phyloP scores from a whole-genome alignment of 192 early-diverging fungal species.

The Phlyctochytrium bullatum region DNA sequence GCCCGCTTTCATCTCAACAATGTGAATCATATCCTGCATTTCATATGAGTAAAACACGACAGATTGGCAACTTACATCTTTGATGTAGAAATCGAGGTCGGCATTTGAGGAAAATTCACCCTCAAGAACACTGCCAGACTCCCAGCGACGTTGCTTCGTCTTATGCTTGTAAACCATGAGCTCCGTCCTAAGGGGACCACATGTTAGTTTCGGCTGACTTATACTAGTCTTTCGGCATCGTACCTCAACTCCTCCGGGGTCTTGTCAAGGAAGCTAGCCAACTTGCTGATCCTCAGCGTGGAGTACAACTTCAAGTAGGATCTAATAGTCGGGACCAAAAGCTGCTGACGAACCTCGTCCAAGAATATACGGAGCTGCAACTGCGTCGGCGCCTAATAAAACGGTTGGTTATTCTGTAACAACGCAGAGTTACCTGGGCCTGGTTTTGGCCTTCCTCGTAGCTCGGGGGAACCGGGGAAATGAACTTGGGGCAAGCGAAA shows the following conservation, averaged over 20 bases:
- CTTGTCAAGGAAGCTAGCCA: constrained; percentile 84
- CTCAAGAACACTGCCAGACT: constrained; percentile 72
- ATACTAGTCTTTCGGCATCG: constrained; percentile 8
- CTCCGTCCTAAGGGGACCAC: constrained; percentile 47
- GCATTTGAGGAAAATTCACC: constrained; percentile 79
- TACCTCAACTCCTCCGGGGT: constrained; percentile 74
- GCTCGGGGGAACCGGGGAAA: constrained; percentile 83
- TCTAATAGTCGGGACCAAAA: constrained; percentile 80
- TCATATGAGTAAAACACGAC: neutral
- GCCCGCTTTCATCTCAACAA: constrained; percentile 91
- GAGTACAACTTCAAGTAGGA: constrained; percentile 97
- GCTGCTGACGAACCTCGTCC: constrained; percentile 80
- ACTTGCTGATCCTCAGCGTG: constrained; percentile 82
- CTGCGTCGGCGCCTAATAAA: constrained; percentile 57
- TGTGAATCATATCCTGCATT: constrained; percentile 90
- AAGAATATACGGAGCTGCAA: constrained; percentile 87
- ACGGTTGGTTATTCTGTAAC: constrained; percentile 9
- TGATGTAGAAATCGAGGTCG: constrained; percentile 91
- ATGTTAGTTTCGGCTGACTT: neutral
- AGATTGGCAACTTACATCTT: constrained; percentile 54
- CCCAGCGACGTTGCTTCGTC: constrained; percentile 86
- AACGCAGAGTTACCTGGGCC: constrained; percentile 21
- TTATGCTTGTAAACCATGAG: constrained; percentile 93
- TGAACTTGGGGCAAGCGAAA: constrained; percentile 94
- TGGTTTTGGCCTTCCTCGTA: constrained; percentile 62